These are phyloP conservation scores for Perkinsela sp. DNA, from an alignment of 208 protist species.

Conservation along the genomic window DNA sequence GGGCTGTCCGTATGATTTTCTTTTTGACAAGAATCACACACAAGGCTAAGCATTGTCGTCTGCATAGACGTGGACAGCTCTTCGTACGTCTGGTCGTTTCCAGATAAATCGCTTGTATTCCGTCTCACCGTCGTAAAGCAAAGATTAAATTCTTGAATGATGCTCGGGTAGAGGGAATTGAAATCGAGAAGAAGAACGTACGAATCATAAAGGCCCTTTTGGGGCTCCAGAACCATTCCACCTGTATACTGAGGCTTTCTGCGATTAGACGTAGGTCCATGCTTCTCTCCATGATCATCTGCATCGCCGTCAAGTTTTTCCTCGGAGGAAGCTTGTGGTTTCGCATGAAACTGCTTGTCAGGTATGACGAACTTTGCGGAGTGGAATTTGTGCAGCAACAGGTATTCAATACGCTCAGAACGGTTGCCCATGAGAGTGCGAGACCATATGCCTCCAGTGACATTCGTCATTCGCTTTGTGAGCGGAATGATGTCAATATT, in stretches of 20 bases:
- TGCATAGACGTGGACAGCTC: conserved; percentile 27
- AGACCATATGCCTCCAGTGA: conserved; percentile 86
- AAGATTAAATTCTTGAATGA: conserved; percentile 99
- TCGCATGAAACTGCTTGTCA: conserved; percentile 52
- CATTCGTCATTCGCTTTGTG: conserved; percentile 81
- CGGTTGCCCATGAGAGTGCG: conserved; percentile 67
- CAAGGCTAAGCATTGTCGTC: conserved; percentile 32
- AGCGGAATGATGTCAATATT: conserved; percentile 83
- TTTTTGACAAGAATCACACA: conserved; percentile 27
- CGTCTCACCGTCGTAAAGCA: conserved; percentile 94
- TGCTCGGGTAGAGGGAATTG: conserved; percentile 99
- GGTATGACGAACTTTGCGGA: conserved; percentile 75
- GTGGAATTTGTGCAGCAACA: conserved; percentile 86
- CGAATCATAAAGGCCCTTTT: conserved; percentile 88
- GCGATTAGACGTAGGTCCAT: conserved; percentile 8
- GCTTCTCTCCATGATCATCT: conserved; percentile 1
- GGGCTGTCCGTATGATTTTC: conserved; percentile 16
- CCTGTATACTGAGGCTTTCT: conserved; percentile 64
- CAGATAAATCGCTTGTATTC: conserved; percentile 8
- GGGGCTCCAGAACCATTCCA: conserved; percentile 86
- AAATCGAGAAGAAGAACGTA: conserved; percentile 98
- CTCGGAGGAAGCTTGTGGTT: conserved; percentile 9
- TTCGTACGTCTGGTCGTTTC: conserved; percentile 3
- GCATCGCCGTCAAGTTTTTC: conserved; percentile 20
- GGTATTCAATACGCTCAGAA: conserved; percentile 91